These are phyloP conservation scores for baker's yeast (Saccharomyces cerevisiae) DNA, from an alignment of 805 yeast genomes.

Conservation along the genomic window DNA sequence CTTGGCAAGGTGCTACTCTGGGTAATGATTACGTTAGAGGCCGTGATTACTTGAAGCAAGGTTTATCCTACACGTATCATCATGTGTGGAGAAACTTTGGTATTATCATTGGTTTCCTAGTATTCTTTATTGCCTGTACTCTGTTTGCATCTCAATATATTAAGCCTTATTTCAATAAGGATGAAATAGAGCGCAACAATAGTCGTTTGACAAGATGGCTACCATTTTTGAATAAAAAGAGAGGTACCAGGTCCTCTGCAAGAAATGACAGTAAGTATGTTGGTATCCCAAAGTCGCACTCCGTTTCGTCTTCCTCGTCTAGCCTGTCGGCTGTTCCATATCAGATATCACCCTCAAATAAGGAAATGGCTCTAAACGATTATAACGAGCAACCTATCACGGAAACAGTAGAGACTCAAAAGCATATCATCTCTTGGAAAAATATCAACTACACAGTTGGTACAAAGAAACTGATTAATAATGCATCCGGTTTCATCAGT, in stretches of 20 bases:
- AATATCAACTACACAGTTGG: conserved; percentile 48
- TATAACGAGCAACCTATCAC: background rate
- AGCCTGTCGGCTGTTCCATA: conserved; percentile 7
- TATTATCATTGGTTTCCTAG: conserved; percentile 43
- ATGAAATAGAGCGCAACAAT: conserved; percentile 8
- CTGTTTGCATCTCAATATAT: conserved; percentile 28
- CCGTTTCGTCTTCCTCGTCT: conserved; percentile 8
- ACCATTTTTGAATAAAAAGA: background rate
- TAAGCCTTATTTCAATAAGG: conserved; percentile 18
- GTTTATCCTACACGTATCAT: conserved; percentile 42
- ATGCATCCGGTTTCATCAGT: conserved; percentile 56
- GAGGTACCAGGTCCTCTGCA: background rate
- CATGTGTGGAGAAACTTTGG: conserved; percentile 81
- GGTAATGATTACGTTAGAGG: conserved; percentile 51
- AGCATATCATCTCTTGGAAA: conserved; percentile 55
- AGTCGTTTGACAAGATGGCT: conserved; percentile 1
- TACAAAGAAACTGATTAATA: conserved; percentile 32
- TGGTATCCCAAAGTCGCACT: conserved; percentile 1
- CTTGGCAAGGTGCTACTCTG: conserved; percentile 50
- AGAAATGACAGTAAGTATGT: background rate
- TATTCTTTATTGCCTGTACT: conserved; percentile 30
- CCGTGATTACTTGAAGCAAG: conserved; percentile 39
- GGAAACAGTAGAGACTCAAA: conserved; percentile 13
- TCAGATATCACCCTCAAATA: background rate
- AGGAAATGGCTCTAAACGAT: background rate